Evolutionary conservation across 805 yeast species (phyloP).

Genomic region (Pichia deserticola): DNA sequence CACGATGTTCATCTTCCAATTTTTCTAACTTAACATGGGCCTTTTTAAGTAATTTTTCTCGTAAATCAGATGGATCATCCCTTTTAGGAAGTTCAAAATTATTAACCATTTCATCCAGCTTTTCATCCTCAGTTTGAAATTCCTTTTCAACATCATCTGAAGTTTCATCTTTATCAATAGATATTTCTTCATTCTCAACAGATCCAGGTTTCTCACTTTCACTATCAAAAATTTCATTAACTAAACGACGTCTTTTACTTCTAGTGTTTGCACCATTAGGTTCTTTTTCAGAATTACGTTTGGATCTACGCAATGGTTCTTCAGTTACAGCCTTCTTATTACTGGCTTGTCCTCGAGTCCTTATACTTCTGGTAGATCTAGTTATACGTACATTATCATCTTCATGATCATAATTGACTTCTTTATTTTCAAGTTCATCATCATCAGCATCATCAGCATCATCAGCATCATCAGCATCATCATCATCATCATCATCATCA

Average conservation of each 20-base stretch:
- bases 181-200: conserved; percentile 24
- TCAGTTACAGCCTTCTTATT: not conserved
- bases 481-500: conserved; percentile 15
- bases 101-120: conserved; percentile 16
- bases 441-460: conserved; percentile 28
- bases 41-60: not conserved
- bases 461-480: conserved; percentile 5
- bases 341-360: not conserved
- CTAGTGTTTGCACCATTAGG: conserved; percentile 4
- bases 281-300: conserved; percentile 18
- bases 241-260: conserved; percentile 12
- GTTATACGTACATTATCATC: conserved; percentile 4
- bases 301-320: not conserved
- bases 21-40: conserved; percentile 26
- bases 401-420: conserved; percentile 7
- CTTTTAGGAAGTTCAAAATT: conserved; percentile 9
- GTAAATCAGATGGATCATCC: not conserved
- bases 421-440: conserved; percentile 7
- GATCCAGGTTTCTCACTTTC: too few relatives aligned
- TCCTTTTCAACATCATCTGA: not conserved
- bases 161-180: not conserved
- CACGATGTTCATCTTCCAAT: conserved; percentile 14
- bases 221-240: not conserved
- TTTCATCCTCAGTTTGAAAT: not conserved
- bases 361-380: conserved; percentile 8